phyloP scores from a whole-genome alignment of 441 rosid genomes.

The Populus hybrid region DNA sequence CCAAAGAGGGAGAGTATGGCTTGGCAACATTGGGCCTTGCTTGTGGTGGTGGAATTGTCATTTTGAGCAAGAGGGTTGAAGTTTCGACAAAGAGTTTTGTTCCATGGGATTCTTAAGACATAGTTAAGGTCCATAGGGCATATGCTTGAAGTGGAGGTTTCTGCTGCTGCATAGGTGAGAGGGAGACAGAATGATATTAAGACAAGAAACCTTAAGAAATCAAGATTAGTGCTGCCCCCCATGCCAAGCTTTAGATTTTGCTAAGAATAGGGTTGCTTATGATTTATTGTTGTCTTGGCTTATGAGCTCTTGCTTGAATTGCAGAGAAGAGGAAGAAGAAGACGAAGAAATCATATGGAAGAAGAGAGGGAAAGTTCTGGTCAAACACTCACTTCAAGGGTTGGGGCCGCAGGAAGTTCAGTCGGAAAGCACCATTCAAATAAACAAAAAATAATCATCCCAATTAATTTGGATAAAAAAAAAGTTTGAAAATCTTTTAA shows the following conservation, averaged over 20 bases:
- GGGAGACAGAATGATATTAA: not conserved
- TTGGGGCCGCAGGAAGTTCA: not conserved
- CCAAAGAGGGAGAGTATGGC: constrained; percentile 55
- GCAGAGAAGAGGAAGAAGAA: not conserved
- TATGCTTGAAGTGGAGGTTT: not conserved
- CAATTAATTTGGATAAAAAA: no score
- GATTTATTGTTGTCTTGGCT: not conserved
- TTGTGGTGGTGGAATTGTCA: not conserved
- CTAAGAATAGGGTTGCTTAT: not conserved
- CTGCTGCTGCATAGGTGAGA: constrained; percentile 3
- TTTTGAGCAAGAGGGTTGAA: constrained; percentile 15
- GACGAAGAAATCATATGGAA: not conserved
- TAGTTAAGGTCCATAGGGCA: constrained; percentile 73
- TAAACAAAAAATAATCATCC: no score
- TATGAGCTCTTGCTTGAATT: not conserved
- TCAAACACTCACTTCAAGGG: not conserved
- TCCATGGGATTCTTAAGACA: constrained; percentile 64
- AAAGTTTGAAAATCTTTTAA: no score
- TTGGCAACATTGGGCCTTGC: constrained; percentile 43
- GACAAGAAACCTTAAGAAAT: not conserved
- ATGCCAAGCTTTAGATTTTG: not conserved
- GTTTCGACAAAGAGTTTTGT: constrained; percentile 43
- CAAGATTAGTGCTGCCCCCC: not conserved
- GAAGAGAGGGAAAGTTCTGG: not conserved
- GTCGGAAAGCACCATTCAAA: no score